These are phyloP conservation scores for Rhizopus arrhizus DNA, from an alignment of 371 early-diverging fungal species.

Conservation along the genomic window DNA sequence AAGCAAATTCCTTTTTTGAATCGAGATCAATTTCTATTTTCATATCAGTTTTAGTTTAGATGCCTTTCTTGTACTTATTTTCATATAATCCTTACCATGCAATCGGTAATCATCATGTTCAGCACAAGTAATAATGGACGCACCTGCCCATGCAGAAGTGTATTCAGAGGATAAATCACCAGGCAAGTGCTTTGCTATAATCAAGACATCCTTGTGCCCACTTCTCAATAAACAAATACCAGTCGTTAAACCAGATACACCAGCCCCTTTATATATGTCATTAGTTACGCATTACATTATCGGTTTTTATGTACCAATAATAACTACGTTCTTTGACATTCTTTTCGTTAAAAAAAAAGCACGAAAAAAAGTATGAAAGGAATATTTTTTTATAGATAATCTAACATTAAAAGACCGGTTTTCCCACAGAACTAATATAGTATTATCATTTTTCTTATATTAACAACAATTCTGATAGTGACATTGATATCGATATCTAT, in stretches of 20 bases:
- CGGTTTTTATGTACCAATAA: neutral
- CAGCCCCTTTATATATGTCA: constrained; percentile 59
- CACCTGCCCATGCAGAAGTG: constrained; percentile 78
- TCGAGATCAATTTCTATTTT: constrained; percentile 37
- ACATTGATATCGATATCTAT: constrained; percentile 68
- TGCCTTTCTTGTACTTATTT: neutral
- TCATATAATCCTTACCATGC: constrained; percentile 24
- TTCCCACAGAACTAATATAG: no score
- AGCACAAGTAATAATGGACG: constrained; percentile 45
- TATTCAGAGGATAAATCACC: constrained; percentile 59
- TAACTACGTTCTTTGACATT: neutral
- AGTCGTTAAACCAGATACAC: constrained; percentile 77
- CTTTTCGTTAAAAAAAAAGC: no score
- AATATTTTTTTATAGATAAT: no score
- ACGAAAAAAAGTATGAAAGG: no score
- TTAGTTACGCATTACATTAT: neutral
- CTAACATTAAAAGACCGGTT: no score
- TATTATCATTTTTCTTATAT: no score
- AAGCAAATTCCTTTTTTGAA: constrained; percentile 37
- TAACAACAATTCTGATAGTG: neutral
- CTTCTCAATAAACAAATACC: constrained; percentile 58
- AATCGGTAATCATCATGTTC: constrained; percentile 31
- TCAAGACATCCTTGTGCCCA: constrained; percentile 57
- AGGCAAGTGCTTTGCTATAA: constrained; percentile 64
- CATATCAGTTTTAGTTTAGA: no score